Conservation (phyloP, 2,329 filamentous ascomycete genomes). For the Diaporthe citri region DNA sequence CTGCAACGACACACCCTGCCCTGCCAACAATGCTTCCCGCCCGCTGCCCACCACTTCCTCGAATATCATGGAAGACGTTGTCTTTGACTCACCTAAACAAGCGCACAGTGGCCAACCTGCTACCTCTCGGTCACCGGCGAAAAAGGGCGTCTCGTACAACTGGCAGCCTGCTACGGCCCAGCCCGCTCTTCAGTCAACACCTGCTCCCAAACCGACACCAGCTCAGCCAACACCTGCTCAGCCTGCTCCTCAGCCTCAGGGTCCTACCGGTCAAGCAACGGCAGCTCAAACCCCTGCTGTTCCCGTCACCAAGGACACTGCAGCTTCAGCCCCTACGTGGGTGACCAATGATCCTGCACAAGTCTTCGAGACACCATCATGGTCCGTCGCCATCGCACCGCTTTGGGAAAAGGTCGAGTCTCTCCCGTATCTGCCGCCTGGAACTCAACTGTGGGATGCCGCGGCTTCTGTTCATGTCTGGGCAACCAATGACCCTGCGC, state of each 20-base stretch:
- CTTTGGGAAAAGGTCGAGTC: background rate
- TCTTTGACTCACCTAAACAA: too few relatives aligned
- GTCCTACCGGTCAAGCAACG: too few relatives aligned
- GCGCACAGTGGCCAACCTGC: background rate
- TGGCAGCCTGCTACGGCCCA: background rate
- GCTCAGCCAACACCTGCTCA: background rate
- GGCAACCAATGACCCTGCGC: background rate
- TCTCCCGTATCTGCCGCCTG: background rate
- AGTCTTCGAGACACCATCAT: background rate
- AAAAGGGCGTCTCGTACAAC: too few relatives aligned
- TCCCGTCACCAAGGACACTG: background rate
- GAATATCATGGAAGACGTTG: background rate
- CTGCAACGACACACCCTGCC: background rate
- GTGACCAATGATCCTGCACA: background rate
- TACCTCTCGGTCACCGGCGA: background rate
- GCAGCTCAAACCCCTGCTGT: background rate
- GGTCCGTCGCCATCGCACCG: background rate
- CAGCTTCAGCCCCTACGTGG: too few relatives aligned
- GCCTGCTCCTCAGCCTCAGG: background rate
- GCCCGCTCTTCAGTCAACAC: background rate
- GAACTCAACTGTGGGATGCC: background rate
- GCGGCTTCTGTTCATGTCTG: too few relatives aligned
- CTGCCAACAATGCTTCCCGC: background rate
- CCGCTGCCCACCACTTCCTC: background rate
- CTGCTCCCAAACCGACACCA: background rate